These are phyloP conservation scores for Talaromyces liani DNA, from an alignment of 495 filamentous ascomycete species.

Conservation along the genomic window DNA sequence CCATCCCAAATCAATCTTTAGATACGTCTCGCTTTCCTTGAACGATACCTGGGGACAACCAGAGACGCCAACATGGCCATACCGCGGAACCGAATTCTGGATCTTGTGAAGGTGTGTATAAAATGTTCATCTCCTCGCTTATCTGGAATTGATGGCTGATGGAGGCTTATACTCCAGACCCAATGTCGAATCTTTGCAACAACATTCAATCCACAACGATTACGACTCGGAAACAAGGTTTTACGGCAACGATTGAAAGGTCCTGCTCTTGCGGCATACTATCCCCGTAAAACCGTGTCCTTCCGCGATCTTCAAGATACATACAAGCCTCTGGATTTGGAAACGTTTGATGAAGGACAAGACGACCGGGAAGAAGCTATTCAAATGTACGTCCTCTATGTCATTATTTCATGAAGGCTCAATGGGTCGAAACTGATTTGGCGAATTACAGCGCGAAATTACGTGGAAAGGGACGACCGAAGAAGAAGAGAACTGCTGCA, in stretches of 20 bases:
- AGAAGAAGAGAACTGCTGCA: slow-evolving; percentile 72
- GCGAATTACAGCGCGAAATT: slow-evolving; percentile 49
- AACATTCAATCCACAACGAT: slow-evolving; percentile 77
- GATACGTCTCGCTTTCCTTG: not conserved
- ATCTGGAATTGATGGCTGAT: not conserved
- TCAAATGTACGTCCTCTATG: slow-evolving; percentile 43
- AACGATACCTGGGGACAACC: not conserved
- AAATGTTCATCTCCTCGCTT: not conserved
- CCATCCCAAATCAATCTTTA: not conserved
- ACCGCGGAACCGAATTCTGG: slow-evolving; percentile 61
- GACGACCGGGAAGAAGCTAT: slow-evolving; percentile 74
- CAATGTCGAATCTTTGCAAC: slow-evolving; percentile 87
- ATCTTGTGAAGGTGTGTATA: slow-evolving; percentile 63
- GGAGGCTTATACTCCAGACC: slow-evolving; percentile 39
- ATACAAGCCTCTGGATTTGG: slow-evolving; percentile 46
- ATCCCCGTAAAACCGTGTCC: slow-evolving; percentile 66
- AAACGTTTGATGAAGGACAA: slow-evolving; percentile 64
- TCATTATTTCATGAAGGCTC: not conserved
- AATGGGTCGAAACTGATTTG: not conserved
- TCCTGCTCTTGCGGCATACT: slow-evolving; percentile 72
- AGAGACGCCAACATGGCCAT: slow-evolving; percentile 54
- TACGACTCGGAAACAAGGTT: slow-evolving; percentile 80
- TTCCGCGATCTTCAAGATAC: slow-evolving; percentile 55
- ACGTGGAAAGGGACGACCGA: slow-evolving; percentile 83
- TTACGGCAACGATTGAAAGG: slow-evolving; percentile 78